These are phyloP conservation scores for Endocalyx cinctus DNA, from an alignment of 2,329 filamentous ascomycete species.

Conservation along the genomic window DNA sequence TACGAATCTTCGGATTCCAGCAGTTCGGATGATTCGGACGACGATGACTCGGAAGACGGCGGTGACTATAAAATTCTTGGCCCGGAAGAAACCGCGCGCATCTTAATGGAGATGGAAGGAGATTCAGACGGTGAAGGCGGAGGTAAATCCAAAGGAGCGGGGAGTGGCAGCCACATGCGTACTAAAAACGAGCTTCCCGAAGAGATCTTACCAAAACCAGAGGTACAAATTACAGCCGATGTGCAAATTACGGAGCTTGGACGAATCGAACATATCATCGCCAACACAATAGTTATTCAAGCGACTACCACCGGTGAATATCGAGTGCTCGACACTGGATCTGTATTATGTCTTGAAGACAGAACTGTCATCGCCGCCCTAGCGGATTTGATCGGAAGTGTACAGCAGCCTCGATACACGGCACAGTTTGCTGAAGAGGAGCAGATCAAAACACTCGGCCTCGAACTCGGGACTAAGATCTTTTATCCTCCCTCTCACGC, in stretches of 20 bases:
- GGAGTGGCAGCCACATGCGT: constrained; percentile 50
- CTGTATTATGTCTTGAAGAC: constrained; percentile 74
- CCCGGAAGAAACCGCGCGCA: constrained; percentile 75
- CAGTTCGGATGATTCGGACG: constrained; percentile 57
- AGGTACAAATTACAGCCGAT: constrained; percentile 70
- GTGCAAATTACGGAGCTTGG: constrained; percentile 77
- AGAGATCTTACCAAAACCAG: constrained; percentile 64
- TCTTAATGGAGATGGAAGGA: constrained; percentile 78
- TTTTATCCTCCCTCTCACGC: constrained; percentile 79
- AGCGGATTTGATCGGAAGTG: constrained; percentile 80
- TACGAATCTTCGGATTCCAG: constrained; percentile 61
- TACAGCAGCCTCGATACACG: constrained; percentile 81
- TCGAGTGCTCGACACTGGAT: constrained; percentile 78
- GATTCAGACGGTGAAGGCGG: constrained; percentile 75
- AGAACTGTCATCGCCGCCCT: constrained; percentile 75
- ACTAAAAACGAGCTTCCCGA: constrained; percentile 78
- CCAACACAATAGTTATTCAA: constrained; percentile 73
- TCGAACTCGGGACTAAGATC: constrained; percentile 66
- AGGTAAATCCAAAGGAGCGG: constrained; percentile 40
- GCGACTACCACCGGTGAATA: constrained; percentile 76
- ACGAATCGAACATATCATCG: constrained; percentile 69
- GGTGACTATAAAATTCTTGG: constrained; percentile 64
- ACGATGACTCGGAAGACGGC: constrained; percentile 48
- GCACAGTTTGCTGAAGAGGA: constrained; percentile 67
- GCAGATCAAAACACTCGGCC: constrained; percentile 61